Evolutionary conservation across 2,329 filamentous ascomycete species (phyloP).

Genomic region (Harringtonia lauricola): DNA sequence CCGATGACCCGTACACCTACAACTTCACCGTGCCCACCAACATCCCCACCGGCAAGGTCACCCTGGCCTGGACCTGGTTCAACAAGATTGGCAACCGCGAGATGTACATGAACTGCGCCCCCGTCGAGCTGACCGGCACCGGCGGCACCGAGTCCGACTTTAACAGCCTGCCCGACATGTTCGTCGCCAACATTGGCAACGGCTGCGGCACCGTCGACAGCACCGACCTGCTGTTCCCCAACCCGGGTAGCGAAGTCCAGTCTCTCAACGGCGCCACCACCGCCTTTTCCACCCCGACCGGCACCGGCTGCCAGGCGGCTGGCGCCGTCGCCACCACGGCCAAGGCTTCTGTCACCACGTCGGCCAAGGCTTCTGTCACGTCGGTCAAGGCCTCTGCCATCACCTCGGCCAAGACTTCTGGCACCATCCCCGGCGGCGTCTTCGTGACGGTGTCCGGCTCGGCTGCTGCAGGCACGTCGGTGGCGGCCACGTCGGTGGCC

Average conservation of each 20-base stretch:
- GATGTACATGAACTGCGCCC: constrained; percentile 96
- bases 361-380: constrained; percentile 8
- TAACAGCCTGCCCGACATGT: constrained; percentile 59
- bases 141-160: constrained; percentile 39
- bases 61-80: constrained; percentile 88
- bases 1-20: constrained; percentile 43
- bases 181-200: constrained; percentile 56
- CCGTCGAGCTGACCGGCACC: constrained; percentile 51
- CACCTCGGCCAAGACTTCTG: background rate
- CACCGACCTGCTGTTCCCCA: constrained; percentile 54
- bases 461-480: background rate
- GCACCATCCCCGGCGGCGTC: background rate
- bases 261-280: constrained; percentile 28
- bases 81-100: constrained; percentile 89
- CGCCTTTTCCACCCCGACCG: constrained; percentile 19
- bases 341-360: constrained; percentile 8
- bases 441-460: background rate
- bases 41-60: constrained; percentile 65
- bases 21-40: constrained; percentile 60
- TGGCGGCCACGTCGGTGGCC: constrained; percentile 7
- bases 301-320: constrained; percentile 16
- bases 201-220: constrained; percentile 43
- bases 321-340: constrained; percentile 4
- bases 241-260: constrained; percentile 50
- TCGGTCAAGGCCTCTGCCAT: background rate